Evolutionary conservation across 2,329 filamentous ascomycete species (phyloP).

Genomic region (Aureobasidium lini): DNA sequence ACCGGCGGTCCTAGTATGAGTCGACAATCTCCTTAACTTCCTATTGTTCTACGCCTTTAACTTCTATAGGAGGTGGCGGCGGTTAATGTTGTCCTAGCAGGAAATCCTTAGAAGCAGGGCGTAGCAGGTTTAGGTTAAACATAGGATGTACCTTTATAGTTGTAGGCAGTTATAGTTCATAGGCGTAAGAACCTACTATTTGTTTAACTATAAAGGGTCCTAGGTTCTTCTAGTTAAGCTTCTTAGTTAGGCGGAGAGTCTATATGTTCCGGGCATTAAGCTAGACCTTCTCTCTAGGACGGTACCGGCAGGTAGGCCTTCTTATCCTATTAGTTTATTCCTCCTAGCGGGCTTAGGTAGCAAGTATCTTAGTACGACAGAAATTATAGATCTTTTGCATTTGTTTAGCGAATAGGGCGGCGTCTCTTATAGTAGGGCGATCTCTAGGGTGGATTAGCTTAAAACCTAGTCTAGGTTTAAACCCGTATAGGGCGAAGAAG

Average conservation of each 20-base stretch:
- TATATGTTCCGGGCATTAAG: too few relatives aligned
- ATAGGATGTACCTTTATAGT: background rate
- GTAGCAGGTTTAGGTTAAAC: background rate
- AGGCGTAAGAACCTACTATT: background rate
- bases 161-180: background rate
- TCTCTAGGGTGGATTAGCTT: background rate
- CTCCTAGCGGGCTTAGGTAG: background rate
- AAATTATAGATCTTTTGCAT: background rate
- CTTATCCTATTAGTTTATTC: background rate
- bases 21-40: background rate
- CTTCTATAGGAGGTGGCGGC: background rate
- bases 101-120: background rate
- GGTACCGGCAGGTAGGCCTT: too few relatives aligned
- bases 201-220: background rate
- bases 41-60: background rate
- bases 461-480: background rate
- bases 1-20: background rate
- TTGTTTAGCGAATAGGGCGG: background rate
- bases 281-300: too few relatives aligned
- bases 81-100: background rate
- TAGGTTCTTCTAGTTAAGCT: too few relatives aligned
- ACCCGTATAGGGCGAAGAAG: background rate
- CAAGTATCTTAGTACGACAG: background rate
- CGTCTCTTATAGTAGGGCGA: background rate
- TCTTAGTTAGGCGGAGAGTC: too few relatives aligned